Evolutionary conservation across 2,329 filamentous ascomycete genomes (phyloP).

Genomic region (Coniochaeta prunicola): DNA sequence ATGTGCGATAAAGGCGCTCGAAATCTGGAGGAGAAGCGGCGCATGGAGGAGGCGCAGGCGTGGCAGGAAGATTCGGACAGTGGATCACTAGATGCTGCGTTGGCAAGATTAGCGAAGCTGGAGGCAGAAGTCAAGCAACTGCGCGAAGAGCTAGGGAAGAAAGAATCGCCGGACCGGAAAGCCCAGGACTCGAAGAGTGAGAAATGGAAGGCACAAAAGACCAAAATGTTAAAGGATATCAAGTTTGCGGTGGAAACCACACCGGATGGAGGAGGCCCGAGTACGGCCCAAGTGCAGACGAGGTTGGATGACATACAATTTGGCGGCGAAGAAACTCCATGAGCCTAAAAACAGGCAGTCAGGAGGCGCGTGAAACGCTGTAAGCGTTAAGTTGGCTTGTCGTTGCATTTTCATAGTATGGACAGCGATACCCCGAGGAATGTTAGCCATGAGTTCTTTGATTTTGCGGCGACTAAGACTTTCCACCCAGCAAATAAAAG

Average conservation of each 20-base stretch:
- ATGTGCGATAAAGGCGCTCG: not conserved
- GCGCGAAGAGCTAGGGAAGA: not conserved
- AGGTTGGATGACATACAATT: not conserved
- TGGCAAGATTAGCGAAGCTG: not conserved
- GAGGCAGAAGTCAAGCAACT: not conserved
- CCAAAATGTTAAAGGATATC: not conserved
- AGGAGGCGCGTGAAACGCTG: not conserved
- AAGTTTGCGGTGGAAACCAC: not conserved
- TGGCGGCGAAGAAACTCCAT: not conserved
- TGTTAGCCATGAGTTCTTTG: not conserved
- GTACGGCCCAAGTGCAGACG: not conserved
- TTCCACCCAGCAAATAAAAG: not conserved
- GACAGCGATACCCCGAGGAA: not conserved
- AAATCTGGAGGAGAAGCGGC: not conserved
- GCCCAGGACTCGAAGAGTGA: not conserved
- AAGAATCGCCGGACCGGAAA: not conserved
- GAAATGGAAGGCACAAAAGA: too few relatives aligned
- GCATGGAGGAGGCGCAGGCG: not conserved
- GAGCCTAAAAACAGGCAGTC: not conserved
- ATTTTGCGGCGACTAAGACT: not conserved
- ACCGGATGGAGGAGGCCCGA: not conserved
- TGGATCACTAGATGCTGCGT: not conserved
- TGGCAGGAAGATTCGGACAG: not conserved
- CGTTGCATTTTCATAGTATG: not conserved
- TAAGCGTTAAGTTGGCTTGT: not conserved